Conservation (phyloP, 495 filamentous ascomycete genomes). For the Trypethelium eluteriae region DNA sequence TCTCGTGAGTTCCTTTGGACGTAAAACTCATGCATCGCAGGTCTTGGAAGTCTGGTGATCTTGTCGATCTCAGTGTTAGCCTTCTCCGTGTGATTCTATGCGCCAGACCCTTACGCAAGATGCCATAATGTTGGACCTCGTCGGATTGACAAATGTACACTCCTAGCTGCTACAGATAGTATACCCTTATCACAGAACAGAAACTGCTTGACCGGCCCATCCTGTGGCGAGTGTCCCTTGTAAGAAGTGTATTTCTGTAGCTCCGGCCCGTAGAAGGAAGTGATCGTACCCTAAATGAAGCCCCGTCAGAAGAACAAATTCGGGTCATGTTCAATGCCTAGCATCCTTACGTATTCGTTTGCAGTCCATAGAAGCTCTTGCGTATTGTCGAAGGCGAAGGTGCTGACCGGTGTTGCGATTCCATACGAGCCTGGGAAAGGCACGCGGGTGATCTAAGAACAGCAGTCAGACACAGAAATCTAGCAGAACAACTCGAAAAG, state of each 20-base stretch:
- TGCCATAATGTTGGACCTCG: conserved; percentile 82
- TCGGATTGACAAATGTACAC: conserved; percentile 76
- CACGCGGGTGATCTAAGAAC: conserved; percentile 59
- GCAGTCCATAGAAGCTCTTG: conserved; percentile 37
- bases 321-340: neutral
- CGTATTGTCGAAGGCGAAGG: conserved; percentile 84
- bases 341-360: too few relatives aligned
- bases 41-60: conserved; percentile 68
- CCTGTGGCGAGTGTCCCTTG: conserved; percentile 55
- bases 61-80: conserved; percentile 29
- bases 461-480: conserved; percentile 38
- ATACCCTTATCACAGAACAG: conserved; percentile 81
- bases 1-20: conserved; percentile 67
- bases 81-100: conserved; percentile 13
- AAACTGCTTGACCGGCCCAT: conserved; percentile 69
- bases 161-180: conserved; percentile 65
- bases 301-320: neutral
- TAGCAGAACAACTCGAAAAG: conserved; percentile 11
- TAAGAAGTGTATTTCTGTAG: conserved; percentile 74
- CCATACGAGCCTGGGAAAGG: conserved; percentile 56
- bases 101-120: conserved; percentile 47
- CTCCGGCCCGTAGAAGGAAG: conserved; percentile 75
- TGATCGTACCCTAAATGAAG: conserved; percentile 61
- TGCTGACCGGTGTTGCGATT: conserved; percentile 56
- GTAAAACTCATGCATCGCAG: conserved; percentile 91